Conservation (phyloP, 2,329 filamentous ascomycete genomes). For the Karstenula rhodostoma region DNA sequence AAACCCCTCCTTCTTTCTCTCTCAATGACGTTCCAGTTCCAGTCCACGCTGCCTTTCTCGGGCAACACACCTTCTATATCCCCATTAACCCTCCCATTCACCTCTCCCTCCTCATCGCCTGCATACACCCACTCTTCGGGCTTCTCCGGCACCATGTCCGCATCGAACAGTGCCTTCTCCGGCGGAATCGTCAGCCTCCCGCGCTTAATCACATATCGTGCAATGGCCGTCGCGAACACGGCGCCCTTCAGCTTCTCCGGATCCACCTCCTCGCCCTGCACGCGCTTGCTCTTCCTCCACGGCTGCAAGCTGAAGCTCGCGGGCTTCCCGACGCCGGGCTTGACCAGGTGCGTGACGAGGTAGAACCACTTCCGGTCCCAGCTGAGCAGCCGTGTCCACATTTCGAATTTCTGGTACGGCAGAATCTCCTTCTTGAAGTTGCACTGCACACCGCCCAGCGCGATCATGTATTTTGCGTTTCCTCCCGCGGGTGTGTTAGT, state of each 20-base stretch:
- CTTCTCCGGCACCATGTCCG: constrained; percentile 75
- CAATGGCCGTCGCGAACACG: constrained; percentile 59
- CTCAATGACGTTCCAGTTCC: constrained; percentile 69
- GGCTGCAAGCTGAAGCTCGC: constrained; percentile 55
- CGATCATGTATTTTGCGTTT: constrained; percentile 47
- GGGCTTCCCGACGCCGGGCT: constrained; percentile 54
- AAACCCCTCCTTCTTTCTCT: constrained; percentile 64
- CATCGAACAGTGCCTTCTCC: constrained; percentile 74
- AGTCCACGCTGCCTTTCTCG: constrained; percentile 52
- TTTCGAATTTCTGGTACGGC: constrained; percentile 56
- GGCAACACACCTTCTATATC: constrained; percentile 32
- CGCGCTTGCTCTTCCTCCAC: constrained; percentile 47
- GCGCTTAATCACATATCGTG: constrained; percentile 61
- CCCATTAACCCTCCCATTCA: constrained; percentile 18
- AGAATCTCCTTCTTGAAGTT: constrained; percentile 58
- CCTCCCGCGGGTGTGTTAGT: constrained; percentile 27
- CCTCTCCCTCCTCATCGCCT: constrained; percentile 12
- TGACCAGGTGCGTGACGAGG: constrained; percentile 57
- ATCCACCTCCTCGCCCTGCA: constrained; percentile 31
- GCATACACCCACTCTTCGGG: constrained; percentile 64
- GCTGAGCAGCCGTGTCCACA: constrained; percentile 57
- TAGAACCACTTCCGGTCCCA: constrained; percentile 63
- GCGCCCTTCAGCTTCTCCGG: constrained; percentile 50
- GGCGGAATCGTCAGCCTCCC: constrained; percentile 82
- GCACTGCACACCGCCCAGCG: constrained; percentile 57